Evolutionary conservation across 306 rosid genomes (phyloP), one percentile per base, ranked within the genome.

Genomic region (Oemleria cerasiformis): DNA sequence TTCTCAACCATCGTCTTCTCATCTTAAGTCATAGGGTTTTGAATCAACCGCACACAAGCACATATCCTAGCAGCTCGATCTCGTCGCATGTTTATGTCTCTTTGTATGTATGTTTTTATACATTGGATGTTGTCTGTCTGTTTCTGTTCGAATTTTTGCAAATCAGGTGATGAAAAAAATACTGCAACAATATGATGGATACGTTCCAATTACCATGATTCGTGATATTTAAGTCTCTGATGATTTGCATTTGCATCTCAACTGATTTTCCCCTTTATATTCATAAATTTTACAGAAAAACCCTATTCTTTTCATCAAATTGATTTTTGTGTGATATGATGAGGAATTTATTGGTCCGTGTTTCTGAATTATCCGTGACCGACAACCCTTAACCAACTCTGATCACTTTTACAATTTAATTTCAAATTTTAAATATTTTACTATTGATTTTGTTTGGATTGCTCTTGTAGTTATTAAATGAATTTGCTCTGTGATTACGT

Each of bases 181-280:
- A 77, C 96, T 90, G 95, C 98, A 90, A 90, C 96, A 92, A 86
- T 82, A 90, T 88, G 96, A 87, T 90, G 92, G 92, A 83, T 79
- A 60, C 41, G 49, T 43, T 65, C 45, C 55, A 11, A 11, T 45
- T 67, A 69, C 87, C 83, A 73, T 92, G 98, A 90, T 90, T 88
- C 77, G 3, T 20, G 61, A 88, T 86, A 88, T 88, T 86, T 86
- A 90, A 89, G 96, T 92, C 95, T 92, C 95, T 90, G 96, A 88
- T 84, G 95, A 86, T 82, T 72, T 71, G 1, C 36, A 30, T 39
- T 4, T 14, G 1, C 39, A 1, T 49, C 5, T 7, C 6, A 2
- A 49, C 0, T 9, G 3, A 2, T 3, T 0, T 8, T 9, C 6
- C 14, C 14, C 10, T 53, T 17, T 21, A 0, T 19, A 1, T 51